Conservation (phyloP, 139 green algal genomes). For the Picochlorum sp. region DNA sequence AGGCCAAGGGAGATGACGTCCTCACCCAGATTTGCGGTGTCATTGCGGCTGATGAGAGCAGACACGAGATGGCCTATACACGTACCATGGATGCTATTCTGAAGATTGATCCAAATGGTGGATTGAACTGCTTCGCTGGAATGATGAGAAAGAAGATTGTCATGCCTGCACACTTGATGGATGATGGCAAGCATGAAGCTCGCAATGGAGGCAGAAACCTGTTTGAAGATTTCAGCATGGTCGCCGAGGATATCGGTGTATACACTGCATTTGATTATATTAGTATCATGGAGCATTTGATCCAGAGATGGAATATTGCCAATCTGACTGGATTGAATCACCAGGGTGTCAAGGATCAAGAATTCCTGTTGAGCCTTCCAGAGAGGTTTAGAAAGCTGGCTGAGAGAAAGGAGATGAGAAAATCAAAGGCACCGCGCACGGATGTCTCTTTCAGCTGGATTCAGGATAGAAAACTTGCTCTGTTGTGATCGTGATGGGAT, state of each 20-base stretch:
- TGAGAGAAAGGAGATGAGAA: slow-evolving; percentile 10
- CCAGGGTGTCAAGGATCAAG: slow-evolving; percentile 60
- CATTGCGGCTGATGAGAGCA: slow-evolving; percentile 92
- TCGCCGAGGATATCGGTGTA: slow-evolving; percentile 73
- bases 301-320: slow-evolving; percentile 65
- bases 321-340: slow-evolving; percentile 39
- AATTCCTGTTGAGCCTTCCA: slow-evolving; percentile 19
- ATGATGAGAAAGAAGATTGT: slow-evolving; percentile 99
- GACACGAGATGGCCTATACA: slow-evolving; percentile 92
- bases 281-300: slow-evolving; percentile 89
- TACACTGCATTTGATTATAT: slow-evolving; percentile 78
- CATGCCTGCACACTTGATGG: slow-evolving; percentile 96
- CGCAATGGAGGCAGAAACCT: slow-evolving; percentile 59
- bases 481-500: slow-evolving; percentile 1
- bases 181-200: slow-evolving; percentile 68
- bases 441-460: slow-evolving; percentile 23
- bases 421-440: slow-evolving; percentile 3
- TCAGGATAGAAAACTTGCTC: slow-evolving; percentile 18
- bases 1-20: slow-evolving; percentile 73
- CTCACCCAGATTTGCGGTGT: slow-evolving; percentile 78
- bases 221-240: slow-evolving; percentile 83
- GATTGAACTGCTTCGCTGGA: slow-evolving; percentile 87
- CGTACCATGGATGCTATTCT: slow-evolving; percentile 87
- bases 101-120: slow-evolving; percentile 70
- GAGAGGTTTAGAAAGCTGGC: slow-evolving; percentile 12